phyloP scores from a whole-genome alignment of 2,329 filamentous ascomycete species.

The Penicillium sp. region DNA sequence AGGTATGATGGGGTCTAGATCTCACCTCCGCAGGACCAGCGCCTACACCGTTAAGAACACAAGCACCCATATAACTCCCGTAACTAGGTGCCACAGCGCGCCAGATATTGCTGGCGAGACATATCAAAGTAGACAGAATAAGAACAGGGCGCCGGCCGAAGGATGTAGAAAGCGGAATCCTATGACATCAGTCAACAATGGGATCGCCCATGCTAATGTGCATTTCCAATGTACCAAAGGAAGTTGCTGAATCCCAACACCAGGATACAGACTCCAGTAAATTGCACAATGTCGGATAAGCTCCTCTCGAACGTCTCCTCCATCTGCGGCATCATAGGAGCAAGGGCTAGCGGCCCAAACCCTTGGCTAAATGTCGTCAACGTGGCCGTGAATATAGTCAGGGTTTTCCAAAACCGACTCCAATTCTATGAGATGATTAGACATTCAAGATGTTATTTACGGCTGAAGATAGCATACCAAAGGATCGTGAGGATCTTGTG shows the following conservation, averaged over 20 bases:
- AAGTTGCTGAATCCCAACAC: slow-evolving; percentile 62
- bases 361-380: slow-evolving; percentile 55
- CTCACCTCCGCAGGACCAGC: slow-evolving; percentile 59
- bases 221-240: slow-evolving; percentile 49
- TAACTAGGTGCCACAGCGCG: slow-evolving; percentile 60
- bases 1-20: no score
- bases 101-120: slow-evolving; percentile 57
- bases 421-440: slow-evolving; percentile 42
- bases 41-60: slow-evolving; percentile 61
- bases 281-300: slow-evolving; percentile 56
- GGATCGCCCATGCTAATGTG: background rate
- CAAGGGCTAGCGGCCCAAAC: slow-evolving; percentile 56
- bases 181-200: slow-evolving; percentile 23
- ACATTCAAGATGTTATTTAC: background rate
- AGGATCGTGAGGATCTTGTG: slow-evolving; percentile 48
- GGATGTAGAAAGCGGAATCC: slow-evolving; percentile 56
- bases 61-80: slow-evolving; percentile 64
- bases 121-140: slow-evolving; percentile 54
- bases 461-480: slow-evolving; percentile 29
- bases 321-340: slow-evolving; percentile 61
- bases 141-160: slow-evolving; percentile 57
- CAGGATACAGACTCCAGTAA: slow-evolving; percentile 58
- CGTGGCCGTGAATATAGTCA: slow-evolving; percentile 48
- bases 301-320: slow-evolving; percentile 57
- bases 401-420: slow-evolving; percentile 50